phyloP scores from a whole-genome alignment of 495 filamentous ascomycete genomes.

The Articulospora tetracladia region DNA sequence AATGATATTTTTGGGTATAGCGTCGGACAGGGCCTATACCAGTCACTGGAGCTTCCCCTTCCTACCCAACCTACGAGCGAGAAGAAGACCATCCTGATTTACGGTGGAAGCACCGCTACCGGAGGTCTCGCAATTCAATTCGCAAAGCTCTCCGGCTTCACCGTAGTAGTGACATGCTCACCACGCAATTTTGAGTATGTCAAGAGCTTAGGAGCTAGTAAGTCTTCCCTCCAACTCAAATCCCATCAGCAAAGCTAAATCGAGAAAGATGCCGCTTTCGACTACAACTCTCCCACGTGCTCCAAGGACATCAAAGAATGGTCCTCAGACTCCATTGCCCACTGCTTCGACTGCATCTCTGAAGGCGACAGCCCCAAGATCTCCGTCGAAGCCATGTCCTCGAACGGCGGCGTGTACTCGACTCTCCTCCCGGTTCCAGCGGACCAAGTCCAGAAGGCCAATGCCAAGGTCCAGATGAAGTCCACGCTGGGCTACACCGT shows the following conservation, averaged over 20 bases:
- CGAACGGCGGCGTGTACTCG: conserved; percentile 11
- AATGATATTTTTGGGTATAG: neutral
- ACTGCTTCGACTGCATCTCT: conserved; percentile 21
- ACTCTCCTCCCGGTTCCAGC: conserved; percentile 12
- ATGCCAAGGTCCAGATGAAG: conserved; percentile 27
- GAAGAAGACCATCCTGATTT: conserved; percentile 27
- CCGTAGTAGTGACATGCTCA: conserved; percentile 53
- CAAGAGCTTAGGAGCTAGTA: conserved; percentile 19
- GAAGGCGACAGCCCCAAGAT: conserved; percentile 12
- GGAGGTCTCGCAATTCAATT: conserved; percentile 61
- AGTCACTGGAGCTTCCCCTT: conserved; percentile 36
- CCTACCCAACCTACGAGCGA: conserved; percentile 15
- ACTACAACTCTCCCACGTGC: conserved; percentile 43
- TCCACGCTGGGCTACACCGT: conserved; percentile 35
- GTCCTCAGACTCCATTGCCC: conserved; percentile 34
- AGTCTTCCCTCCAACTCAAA: conserved; percentile 38
- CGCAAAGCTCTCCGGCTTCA: conserved; percentile 51
- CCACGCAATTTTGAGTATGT: conserved; percentile 37
- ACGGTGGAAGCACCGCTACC: conserved; percentile 57
- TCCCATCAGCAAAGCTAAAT: conserved; percentile 32
- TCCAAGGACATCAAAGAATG: conserved; percentile 32
- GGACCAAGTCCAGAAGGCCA: neutral
- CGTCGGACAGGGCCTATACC: conserved; percentile 50
- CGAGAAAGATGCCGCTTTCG: conserved; percentile 45
- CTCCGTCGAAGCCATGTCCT: conserved; percentile 10